Base-by-base conservation (phyloP, 108 stramenopile species). In the Nannochloropsis gaditana region DNA sequence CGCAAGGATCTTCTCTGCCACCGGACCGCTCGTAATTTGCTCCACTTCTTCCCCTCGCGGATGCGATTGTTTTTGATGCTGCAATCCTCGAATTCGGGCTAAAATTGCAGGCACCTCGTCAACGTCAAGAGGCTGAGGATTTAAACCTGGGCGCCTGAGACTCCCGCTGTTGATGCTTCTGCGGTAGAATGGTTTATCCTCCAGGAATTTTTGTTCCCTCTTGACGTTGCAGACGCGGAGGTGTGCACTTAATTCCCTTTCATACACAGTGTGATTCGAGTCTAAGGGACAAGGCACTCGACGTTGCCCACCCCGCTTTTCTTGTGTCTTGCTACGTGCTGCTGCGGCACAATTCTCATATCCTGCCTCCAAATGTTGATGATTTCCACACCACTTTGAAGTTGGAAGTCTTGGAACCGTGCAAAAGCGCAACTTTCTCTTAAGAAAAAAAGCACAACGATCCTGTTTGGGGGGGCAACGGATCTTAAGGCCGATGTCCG, bases 271-370 rank as follows among this genome's bases (percentile, higher is more conserved):
- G 59, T 73, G 59, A 1, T 73, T 73, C 19, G 59, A n/a, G n/a
- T 73, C 59, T 8, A 73, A 73, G n/a, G 59, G 59, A 8, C 59
- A 73, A 0, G 59, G 59, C 59, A 73, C 19, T 15, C 59, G 59
- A n/a, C 59, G 59, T 73, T 73, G 59, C n/a, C 59, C 59, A n/a
- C 59, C 59, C 59, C 59, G 59, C n/a, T 73, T 73, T n/a, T 73
- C 59, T n/a, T 73, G 59, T n/a, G 59, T 73, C n/a, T 73, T 73
- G 59, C 59, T 73, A 15, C 59, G 59, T n/a, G 59, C n/a, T 15
- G 6, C 19, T n/a, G 4, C n/a, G 59, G 59, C 59, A 73, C 8
- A 15, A n/a, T 73, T n/a, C 19, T 73, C 59, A n/a, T 73, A 8
- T n/a, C 59, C 59, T n/a, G 59, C 59, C 4, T 15, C 59, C 15